Conservation (phyloP, 768 basidiomycete genomes). For the Clitopilus hobsonii region DNA sequence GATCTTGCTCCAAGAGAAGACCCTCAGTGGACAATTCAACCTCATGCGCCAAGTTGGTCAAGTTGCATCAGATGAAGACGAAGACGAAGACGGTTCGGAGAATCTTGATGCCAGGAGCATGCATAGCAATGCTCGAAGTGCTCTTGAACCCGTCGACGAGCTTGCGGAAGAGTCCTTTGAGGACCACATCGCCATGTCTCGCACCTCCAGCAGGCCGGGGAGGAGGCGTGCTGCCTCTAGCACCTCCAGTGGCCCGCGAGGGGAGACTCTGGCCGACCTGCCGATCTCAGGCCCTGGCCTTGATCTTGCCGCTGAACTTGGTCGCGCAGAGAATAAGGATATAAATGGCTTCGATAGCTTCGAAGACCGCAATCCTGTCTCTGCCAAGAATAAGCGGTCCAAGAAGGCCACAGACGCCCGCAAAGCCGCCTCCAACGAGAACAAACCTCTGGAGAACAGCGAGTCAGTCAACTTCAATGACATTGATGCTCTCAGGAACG, state of each 20-base stretch:
- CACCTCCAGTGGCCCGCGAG: slow-evolving; percentile 46
- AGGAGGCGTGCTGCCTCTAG: slow-evolving; percentile 50
- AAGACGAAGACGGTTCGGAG: slow-evolving; percentile 32
- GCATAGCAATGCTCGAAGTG: slow-evolving; percentile 51
- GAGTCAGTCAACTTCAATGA: slow-evolving; percentile 40
- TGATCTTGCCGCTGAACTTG: slow-evolving; percentile 88
- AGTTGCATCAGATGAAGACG: slow-evolving; percentile 33
- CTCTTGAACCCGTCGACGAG: slow-evolving; percentile 60
- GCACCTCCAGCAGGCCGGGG: slow-evolving; percentile 34
- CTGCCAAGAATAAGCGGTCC: slow-evolving; percentile 42
- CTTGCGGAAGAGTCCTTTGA: slow-evolving; percentile 33
- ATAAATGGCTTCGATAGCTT: slow-evolving; percentile 53
- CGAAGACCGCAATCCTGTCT: slow-evolving; percentile 44
- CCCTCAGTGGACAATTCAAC: slow-evolving; percentile 85
- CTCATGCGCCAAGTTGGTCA: slow-evolving; percentile 64
- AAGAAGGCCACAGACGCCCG: slow-evolving; percentile 40
- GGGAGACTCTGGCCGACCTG: slow-evolving; percentile 81
- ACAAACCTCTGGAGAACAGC: slow-evolving; percentile 37
- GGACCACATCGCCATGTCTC: slow-evolving; percentile 23
- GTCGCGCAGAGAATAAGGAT: slow-evolving; percentile 87
- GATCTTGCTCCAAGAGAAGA: slow-evolving; percentile 87
- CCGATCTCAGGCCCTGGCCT: slow-evolving; percentile 87
- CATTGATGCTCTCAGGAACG: slow-evolving; percentile 70
- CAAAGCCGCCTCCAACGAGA: slow-evolving; percentile 28
- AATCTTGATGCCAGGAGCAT: slow-evolving; percentile 51